These are phyloP conservation scores for Pezicula neosporulosa DNA, from an alignment of 2,329 filamentous ascomycete species.

Conservation along the genomic window DNA sequence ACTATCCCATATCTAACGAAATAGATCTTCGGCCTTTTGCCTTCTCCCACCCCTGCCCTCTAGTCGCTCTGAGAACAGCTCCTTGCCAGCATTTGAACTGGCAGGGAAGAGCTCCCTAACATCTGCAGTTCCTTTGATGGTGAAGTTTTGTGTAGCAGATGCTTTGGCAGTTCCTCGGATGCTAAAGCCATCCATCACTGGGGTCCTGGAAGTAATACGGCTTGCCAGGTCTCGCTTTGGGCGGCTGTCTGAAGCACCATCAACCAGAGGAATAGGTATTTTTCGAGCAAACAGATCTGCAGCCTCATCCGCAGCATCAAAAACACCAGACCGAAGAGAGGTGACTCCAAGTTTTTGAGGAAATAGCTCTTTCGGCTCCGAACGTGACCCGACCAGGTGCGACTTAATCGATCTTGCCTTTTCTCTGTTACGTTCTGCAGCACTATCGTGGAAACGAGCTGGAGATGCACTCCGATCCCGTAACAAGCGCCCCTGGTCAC, in stretches of 20 bases:
- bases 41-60: slow-evolving; percentile 56
- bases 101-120: slow-evolving; percentile 67
- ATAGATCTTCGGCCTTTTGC: slow-evolving; percentile 70
- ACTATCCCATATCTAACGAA: slow-evolving; percentile 43
- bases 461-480: slow-evolving; percentile 30
- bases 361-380: slow-evolving; percentile 48
- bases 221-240: slow-evolving; percentile 14
- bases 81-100: slow-evolving; percentile 60
- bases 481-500: slow-evolving; percentile 23
- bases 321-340: slow-evolving; percentile 45
- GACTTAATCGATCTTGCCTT: slow-evolving; percentile 43
- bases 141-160: slow-evolving; percentile 47
- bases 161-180: slow-evolving; percentile 58
- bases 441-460: slow-evolving; percentile 22
- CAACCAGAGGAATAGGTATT: slow-evolving; percentile 45
- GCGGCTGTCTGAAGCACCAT: slow-evolving; percentile 34
- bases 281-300: slow-evolving; percentile 46
- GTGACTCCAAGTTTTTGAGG: slow-evolving; percentile 40
- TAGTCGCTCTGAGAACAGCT: slow-evolving; percentile 61
- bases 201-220: slow-evolving; percentile 21
- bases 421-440: slow-evolving; percentile 38
- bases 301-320: slow-evolving; percentile 51
- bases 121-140: slow-evolving; percentile 62
- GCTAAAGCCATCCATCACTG: slow-evolving; percentile 39
- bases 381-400: slow-evolving; percentile 13